phyloP scores from a whole-genome alignment of 306 rosid species.

The Glycine soja region DNA sequence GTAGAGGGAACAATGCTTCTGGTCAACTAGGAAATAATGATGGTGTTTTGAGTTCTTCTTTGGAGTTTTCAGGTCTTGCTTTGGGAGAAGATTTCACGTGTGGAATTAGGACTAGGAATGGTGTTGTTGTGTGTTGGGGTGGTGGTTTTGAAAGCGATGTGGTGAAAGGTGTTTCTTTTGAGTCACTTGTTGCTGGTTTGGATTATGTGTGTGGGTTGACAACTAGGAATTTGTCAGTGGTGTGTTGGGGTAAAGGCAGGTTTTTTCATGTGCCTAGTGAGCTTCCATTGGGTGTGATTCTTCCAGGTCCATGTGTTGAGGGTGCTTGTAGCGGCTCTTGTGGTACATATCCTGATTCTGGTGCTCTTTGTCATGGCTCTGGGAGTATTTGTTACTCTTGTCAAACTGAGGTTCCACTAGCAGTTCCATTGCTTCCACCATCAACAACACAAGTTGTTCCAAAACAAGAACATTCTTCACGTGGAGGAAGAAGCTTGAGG shows the following conservation, averaged over 20 bases:
- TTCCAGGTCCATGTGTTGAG: slow-evolving; percentile 58
- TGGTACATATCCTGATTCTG: slow-evolving; percentile 56
- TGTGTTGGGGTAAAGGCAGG: slow-evolving; percentile 52
- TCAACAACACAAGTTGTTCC: slow-evolving; percentile 13
- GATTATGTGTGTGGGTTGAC: slow-evolving; percentile 62
- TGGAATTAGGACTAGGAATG: slow-evolving; percentile 48
- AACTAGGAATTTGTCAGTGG: slow-evolving; percentile 47
- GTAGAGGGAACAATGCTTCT: slow-evolving; percentile 50
- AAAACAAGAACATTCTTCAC: background rate
- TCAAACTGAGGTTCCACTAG: slow-evolving; percentile 45
- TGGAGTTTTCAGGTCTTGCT: slow-evolving; percentile 50
- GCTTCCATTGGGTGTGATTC: slow-evolving; percentile 49
- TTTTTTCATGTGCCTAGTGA: background rate
- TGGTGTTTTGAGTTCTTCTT: slow-evolving; percentile 11
- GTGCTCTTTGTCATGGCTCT: slow-evolving; percentile 49
- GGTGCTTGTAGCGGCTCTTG: slow-evolving; percentile 46
- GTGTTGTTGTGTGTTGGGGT: slow-evolving; percentile 53
- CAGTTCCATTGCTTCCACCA: slow-evolving; percentile 47
- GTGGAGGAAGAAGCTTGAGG: background rate
- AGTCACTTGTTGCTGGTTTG: slow-evolving; percentile 60
- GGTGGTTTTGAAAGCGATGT: slow-evolving; percentile 13
- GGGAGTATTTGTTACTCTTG: slow-evolving; percentile 55
- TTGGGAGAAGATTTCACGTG: slow-evolving; percentile 55
- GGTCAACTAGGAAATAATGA: slow-evolving; percentile 41
- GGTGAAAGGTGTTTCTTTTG: slow-evolving; percentile 53